These are phyloP conservation scores for Pichia nakasei DNA, from an alignment of 805 yeast species.

Conservation along the genomic window DNA sequence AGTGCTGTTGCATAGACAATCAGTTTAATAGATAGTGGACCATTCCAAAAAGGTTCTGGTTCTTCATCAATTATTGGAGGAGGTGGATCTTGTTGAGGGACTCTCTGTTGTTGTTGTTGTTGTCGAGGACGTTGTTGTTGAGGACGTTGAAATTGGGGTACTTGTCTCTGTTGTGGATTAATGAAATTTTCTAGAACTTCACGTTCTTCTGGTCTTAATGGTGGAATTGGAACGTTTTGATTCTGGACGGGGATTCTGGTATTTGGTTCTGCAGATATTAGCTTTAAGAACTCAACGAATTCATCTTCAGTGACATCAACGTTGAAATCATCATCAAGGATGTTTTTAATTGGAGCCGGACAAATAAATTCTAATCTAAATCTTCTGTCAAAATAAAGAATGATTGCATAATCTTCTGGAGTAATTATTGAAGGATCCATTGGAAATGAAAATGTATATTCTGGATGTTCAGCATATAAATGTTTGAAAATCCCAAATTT, in stretches of 20 bases:
- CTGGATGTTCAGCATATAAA: background rate
- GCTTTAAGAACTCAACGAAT: no score
- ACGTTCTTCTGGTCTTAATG: background rate
- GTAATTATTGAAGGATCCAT: background rate
- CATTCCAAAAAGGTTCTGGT: constrained; percentile 8
- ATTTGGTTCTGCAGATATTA: no score
- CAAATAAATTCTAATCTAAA: background rate
- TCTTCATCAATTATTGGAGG: constrained; percentile 5
- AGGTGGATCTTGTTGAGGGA: background rate
- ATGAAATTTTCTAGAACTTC: background rate
- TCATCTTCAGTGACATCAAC: background rate
- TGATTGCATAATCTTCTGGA: no score
- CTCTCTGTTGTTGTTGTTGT: no score
- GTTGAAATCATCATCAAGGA: background rate
- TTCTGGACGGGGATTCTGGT: no score
- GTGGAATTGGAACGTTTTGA: no score
- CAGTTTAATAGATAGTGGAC: constrained; percentile 11
- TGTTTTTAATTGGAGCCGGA: background rate
- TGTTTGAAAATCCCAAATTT: no score
- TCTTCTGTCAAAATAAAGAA: background rate
- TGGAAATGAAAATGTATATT: background rate
- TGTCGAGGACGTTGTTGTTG: background rate
- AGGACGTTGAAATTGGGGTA: background rate
- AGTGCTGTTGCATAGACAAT: constrained; percentile 16
- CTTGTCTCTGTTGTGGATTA: background rate